These are phyloP conservation scores for Areca catechu DNA, from an alignment of 176 grass and related monocot species.

Conservation along the genomic window DNA sequence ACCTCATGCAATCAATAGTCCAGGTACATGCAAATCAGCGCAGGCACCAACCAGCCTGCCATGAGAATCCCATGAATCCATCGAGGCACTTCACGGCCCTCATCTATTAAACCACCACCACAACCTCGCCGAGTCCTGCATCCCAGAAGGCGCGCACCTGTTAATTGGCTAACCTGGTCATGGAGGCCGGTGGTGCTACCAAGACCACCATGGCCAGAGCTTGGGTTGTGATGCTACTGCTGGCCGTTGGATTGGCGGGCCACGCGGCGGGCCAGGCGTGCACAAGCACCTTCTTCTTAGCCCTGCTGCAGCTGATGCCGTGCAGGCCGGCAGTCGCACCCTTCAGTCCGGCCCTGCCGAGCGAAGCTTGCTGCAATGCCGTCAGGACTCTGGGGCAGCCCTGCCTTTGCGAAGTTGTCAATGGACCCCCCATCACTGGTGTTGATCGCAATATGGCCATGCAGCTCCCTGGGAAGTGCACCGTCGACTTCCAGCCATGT, in stretches of 20 bases:
- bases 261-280: conserved; percentile 10
- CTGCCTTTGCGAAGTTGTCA: conserved; percentile 38
- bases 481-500: conserved; percentile 21
- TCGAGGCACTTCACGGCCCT: no score
- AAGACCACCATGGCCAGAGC: neutral
- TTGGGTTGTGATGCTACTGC: conserved; percentile 6
- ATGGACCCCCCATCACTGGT: conserved; percentile 33
- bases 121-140: no score
- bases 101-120: no score
- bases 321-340: conserved; percentile 41
- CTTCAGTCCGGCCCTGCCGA: conserved; percentile 35
- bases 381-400: conserved; percentile 35
- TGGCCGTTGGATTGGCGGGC: neutral
- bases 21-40: no score
- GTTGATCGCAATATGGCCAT: conserved; percentile 29
- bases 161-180: no score
- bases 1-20: no score
- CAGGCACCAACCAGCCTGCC: no score
- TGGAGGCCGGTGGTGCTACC: no score
- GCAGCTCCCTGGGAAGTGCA: conserved; percentile 33
- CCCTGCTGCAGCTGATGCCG: conserved; percentile 38
- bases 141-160: no score
- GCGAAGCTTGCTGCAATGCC: conserved; percentile 33
- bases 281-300: conserved; percentile 10
- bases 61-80: no score